phyloP scores from a whole-genome alignment of 148 eudicot genomes.

The Chenopodium album region DNA sequence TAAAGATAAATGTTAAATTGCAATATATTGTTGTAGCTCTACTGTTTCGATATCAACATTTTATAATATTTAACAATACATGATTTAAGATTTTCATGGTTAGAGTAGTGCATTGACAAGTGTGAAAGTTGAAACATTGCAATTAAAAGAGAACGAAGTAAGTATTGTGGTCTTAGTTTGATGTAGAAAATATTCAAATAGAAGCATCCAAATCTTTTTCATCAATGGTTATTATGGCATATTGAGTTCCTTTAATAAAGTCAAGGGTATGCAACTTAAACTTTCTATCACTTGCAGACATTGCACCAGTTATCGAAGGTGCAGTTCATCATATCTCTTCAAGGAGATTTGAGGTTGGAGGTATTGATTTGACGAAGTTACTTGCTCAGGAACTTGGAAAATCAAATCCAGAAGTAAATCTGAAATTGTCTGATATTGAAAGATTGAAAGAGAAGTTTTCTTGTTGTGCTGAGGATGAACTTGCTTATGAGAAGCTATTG shows the following conservation, averaged over 20 bases:
- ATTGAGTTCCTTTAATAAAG: background rate
- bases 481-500: slow-evolving; percentile 57
- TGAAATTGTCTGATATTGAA: slow-evolving; percentile 62
- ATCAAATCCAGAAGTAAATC: slow-evolving; percentile 54
- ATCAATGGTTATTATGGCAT: background rate
- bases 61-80: too few species aligned
- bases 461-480: slow-evolving; percentile 79
- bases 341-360: slow-evolving; percentile 77
- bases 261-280: background rate
- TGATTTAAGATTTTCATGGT: too few species aligned
- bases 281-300: slow-evolving; percentile 46
- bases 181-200: background rate
- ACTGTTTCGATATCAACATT: too few species aligned
- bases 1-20: too few species aligned
- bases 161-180: background rate
- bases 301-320: slow-evolving; percentile 93
- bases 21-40: too few species aligned
- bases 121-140: too few species aligned
- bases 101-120: too few species aligned
- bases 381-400: slow-evolving; percentile 64
- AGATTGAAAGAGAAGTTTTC: slow-evolving; percentile 66
- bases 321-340: slow-evolving; percentile 92
- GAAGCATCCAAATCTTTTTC: background rate
- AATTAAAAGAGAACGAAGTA: too few species aligned
- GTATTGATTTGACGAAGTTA: slow-evolving; percentile 74